Conservation (phyloP, 495 filamentous ascomycete genomes). For the Podospora conica region DNA sequence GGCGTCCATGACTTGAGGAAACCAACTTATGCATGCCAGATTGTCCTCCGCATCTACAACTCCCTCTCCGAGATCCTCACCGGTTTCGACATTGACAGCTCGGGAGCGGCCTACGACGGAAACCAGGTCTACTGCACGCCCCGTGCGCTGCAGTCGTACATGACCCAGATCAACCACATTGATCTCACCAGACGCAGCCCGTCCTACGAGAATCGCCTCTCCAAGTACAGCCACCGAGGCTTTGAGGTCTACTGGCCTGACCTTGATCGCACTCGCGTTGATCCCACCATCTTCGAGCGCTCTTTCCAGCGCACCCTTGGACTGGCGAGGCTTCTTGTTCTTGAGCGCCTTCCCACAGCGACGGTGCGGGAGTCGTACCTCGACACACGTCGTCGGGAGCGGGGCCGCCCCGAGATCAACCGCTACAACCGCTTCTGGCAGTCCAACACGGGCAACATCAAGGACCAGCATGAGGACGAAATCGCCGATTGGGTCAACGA, state of each 20-base stretch:
- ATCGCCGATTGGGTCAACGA: conserved; percentile 73
- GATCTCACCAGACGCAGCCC: conserved; percentile 74
- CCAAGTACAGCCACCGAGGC: conserved; percentile 75
- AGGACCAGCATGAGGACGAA: conserved; percentile 65
- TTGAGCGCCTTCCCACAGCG: conserved; percentile 65
- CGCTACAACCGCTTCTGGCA: conserved; percentile 22
- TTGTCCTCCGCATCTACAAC: conserved; percentile 78
- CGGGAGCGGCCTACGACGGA: conserved; percentile 73
- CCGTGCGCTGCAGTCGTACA: conserved; percentile 62
- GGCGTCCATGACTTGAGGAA: not conserved
- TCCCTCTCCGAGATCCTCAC: conserved; percentile 74
- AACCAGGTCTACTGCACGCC: conserved; percentile 67
- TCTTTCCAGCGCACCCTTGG: conserved; percentile 67
- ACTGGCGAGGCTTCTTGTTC: conserved; percentile 71
- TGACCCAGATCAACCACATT: conserved; percentile 73
- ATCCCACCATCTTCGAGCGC: conserved; percentile 79
- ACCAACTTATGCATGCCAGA: conserved; percentile 38
- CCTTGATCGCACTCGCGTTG: conserved; percentile 64
- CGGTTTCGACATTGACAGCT: conserved; percentile 80
- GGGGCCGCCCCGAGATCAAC: conserved; percentile 51
- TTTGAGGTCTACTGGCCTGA: conserved; percentile 76
- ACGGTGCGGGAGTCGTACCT: conserved; percentile 60
- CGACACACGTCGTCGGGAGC: conserved; percentile 57
- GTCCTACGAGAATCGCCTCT: conserved; percentile 81
- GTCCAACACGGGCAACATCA: conserved; percentile 54